A percentile compares a stretch with the other conserved stretches of the same genome.
Conservation (phyloP, 2,329 filamentous ascomycete genomes). For the Monilinia aucupariae region DNA sequence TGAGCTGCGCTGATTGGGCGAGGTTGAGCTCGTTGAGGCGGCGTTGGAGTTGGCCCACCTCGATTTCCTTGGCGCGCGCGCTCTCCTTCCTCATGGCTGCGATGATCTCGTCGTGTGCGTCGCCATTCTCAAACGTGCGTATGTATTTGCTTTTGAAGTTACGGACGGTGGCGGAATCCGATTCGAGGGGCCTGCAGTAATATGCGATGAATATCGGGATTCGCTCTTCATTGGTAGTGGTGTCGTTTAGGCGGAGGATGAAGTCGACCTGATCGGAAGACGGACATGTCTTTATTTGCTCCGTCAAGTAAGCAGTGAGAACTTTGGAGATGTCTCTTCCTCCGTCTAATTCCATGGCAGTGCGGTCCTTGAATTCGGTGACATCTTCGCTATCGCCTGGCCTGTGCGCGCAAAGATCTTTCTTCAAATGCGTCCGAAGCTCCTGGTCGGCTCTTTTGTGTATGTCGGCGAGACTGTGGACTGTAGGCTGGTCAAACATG, state of each 20-base stretch:
- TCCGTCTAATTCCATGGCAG: slow-evolving; percentile 20
- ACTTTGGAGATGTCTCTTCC: slow-evolving; percentile 19
- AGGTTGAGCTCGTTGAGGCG: slow-evolving; percentile 29
- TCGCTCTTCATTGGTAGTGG: slow-evolving; percentile 26
- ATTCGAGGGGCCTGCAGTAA: slow-evolving; percentile 25
- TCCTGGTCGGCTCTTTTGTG: slow-evolving; percentile 24
- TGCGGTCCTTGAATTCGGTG: slow-evolving; percentile 13
- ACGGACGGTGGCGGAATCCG: slow-evolving; percentile 25
- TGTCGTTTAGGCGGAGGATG: slow-evolving; percentile 20
- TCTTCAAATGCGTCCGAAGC: slow-evolving; percentile 27
- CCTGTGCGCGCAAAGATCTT: slow-evolving; percentile 23
- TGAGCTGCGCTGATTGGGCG: slow-evolving; percentile 31
- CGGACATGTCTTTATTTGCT: slow-evolving; percentile 13
- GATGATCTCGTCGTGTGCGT: slow-evolving; percentile 29
- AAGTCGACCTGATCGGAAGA: slow-evolving; percentile 19
- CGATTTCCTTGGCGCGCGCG: slow-evolving; percentile 20
- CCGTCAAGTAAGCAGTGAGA: slow-evolving; percentile 20
- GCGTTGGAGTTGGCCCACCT: slow-evolving; percentile 20
- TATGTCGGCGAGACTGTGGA: slow-evolving; percentile 25
- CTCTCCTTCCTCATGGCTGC: slow-evolving; percentile 29
- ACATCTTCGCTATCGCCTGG: slow-evolving; percentile 18
- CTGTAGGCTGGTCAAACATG: slow-evolving; percentile 25
- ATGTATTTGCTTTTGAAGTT: slow-evolving; percentile 33
- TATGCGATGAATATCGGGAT: slow-evolving; percentile 28
- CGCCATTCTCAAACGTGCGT: slow-evolving; percentile 28